Conservation (phyloP, 305 asterid genomes). For the Plantago coronopus region DNA sequence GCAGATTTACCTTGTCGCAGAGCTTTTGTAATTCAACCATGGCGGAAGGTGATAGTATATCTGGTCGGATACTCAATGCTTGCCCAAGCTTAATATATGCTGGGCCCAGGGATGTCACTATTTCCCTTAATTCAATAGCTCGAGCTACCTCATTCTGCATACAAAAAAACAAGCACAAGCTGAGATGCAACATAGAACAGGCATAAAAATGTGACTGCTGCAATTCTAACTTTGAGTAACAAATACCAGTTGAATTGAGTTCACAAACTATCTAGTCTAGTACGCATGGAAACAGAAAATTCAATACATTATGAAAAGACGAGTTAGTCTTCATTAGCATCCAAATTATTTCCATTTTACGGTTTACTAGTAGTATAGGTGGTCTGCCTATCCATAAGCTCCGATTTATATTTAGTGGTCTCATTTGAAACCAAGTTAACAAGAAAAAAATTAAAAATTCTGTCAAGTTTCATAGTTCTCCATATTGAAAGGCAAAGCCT, state of each 20-base stretch:
- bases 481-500: too few relatives aligned
- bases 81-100: conserved; percentile 99
- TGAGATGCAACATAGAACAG: conserved; percentile 17
- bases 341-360: too few relatives aligned
- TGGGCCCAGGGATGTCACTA: conserved; percentile 97
- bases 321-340: too few relatives aligned
- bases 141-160: conserved; percentile 92
- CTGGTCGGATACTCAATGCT: conserved; percentile 98
- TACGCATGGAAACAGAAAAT: neutral
- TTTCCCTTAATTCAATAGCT: conserved; percentile 94
- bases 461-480: too few relatives aligned
- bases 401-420: too few relatives aligned
- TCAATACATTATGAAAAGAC: neutral
- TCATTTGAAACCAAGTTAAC: too few relatives aligned
- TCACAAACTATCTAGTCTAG: neutral
- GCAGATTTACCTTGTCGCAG: conserved; percentile 75
- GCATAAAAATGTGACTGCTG: neutral
- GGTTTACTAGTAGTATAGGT: too few relatives aligned
- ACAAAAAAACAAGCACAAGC: conserved; percentile 18
- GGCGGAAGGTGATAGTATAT: conserved; percentile 85
- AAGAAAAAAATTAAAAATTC: too few relatives aligned
- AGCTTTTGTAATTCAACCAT: conserved; percentile 97
- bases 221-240: neutral
- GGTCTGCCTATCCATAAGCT: too few relatives aligned
- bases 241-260: neutral